phyloP scores from a whole-genome alignment of 805 yeast genomes.

The Cyberlindnera xylosilytica region DNA sequence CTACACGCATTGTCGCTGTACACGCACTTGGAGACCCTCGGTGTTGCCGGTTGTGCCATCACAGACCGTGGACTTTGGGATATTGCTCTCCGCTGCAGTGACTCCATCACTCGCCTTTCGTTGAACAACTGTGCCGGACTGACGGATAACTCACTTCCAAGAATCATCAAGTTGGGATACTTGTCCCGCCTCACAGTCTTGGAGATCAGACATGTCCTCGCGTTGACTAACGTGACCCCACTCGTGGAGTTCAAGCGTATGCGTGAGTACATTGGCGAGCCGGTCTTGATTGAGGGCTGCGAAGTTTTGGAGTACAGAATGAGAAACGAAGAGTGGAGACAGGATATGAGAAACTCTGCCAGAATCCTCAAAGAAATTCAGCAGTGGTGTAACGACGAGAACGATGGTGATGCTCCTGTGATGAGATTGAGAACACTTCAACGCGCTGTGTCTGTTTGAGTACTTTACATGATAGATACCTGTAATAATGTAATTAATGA shows the following conservation, averaged over 20 bases:
- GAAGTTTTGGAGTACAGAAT: conserved; percentile 60
- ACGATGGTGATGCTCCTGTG: conserved; percentile 36
- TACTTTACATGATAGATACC: background rate
- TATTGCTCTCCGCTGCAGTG: conserved; percentile 53
- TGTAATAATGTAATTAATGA: background rate
- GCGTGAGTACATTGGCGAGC: conserved; percentile 30
- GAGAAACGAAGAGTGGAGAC: conserved; percentile 53
- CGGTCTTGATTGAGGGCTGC: conserved; percentile 72
- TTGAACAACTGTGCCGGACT: conserved; percentile 66
- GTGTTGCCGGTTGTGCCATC: conserved; percentile 84
- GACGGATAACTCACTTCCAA: conserved; percentile 58
- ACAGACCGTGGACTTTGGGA: conserved; percentile 82
- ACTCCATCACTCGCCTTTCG: conserved; percentile 59
- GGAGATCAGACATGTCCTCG: conserved; percentile 65
- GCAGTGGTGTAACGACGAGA: conserved; percentile 54
- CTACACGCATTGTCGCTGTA: conserved; percentile 49
- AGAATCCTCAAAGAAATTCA: conserved; percentile 60
- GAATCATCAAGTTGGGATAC: conserved; percentile 40
- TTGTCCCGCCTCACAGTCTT: conserved; percentile 65
- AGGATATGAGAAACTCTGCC: conserved; percentile 55
- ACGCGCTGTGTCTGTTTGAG: background rate
- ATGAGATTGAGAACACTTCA: background rate
- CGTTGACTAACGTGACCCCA: conserved; percentile 57
- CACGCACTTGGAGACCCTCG: conserved; percentile 60
- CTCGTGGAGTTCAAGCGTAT: conserved; percentile 60